Base-by-base conservation (phyloP, 345 rosid genomes). In the Xanthoceras sorbifolium region DNA sequence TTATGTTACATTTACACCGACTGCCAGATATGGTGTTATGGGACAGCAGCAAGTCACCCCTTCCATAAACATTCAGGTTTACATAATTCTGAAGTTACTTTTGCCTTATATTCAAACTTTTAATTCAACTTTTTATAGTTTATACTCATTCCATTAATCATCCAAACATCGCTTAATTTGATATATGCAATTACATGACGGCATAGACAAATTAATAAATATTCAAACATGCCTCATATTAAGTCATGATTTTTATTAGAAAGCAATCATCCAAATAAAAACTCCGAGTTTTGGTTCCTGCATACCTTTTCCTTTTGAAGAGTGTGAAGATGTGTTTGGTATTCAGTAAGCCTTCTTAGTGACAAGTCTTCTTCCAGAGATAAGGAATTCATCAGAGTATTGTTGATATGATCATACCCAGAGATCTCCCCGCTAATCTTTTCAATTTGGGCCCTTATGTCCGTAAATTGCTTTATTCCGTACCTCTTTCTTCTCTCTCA, bases 221-320 rank as follows among this genome's bases (percentile, higher is more conserved):
- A 61, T 42, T 15, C 12, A 74, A 20, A 28, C 67, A 29, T 8
- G 5, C 3, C 12, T 62, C 36, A 29, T 26, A 15, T 26, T 15
- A 64, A 64, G 54, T 55, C 7, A 1, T 57, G 23, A 38, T 38
- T 38, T 28, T n/a, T 22, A 12, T 25, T 7, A 22, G 17, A 34
- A 26, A n/a, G 46, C 23, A 48, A 65, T n/a, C 50, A 74, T 32
- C 38, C 76, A 22, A 34, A 50, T 4, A 55, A 66, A 64, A 65
- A 68, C n/a, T 54, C 40, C 72, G 29, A 28, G 34, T 9, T 31
- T 61, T 20, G 22, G 32, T 3, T 40, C 46, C 28, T 28, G n/a
- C 78, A 67, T 76, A 91, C 98, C 98, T 96, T 96, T 78, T 96
- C 95, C 80, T 86, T 91, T 71, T 93, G 97, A 81, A 96, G 97